Base-by-base conservation (phyloP, 1,139 yeast species). In the Kodamaea anthophila region DNA sequence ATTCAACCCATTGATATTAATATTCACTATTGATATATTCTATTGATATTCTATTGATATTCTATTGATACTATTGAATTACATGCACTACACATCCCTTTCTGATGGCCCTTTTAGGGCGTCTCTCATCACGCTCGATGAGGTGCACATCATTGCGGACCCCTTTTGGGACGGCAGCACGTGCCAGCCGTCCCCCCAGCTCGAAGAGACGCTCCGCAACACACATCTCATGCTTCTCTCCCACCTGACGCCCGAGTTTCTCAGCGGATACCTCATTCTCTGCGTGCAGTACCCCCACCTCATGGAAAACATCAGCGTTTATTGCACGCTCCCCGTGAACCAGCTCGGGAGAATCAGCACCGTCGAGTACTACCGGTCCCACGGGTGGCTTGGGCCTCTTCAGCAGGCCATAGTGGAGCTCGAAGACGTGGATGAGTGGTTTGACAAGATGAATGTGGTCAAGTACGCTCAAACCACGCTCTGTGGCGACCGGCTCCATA, bases 261-360 rank as follows among this genome's bases (percentile, higher is more conserved):
- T 86, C 4, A 93, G 96, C 24, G 95, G 96, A 0, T 87, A 72
- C 48, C 77, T 83, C 0, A 62, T 79, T 28, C 57, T 91, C 18
- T 74, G 84, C 43, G 58, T 67, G 37, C 69, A 70, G 38, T 77
- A 74, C 40, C 84, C 88, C 4, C 70, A 44, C 24, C 36, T 77
- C 6, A 71, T 86, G 54, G 61, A 78, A 4, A 60, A 72, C 18
- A 73, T 87, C 21, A 91, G 93, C 2, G 78, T 81, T 0, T 93
- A 84, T 49, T 77, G 96, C 1, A 91, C 98, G 0, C 59, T 87
- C 15, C 97, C 98, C 0, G 85, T 88, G 4, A 70, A 80, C 16
- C 91, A 86, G 49, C 60, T 93, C 48, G 97, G 97, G 1, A 67
- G 95, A 42, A 77, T 86, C 19, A 69, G 94, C 5, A 83, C 94